phyloP scores from a whole-genome alignment of 202 grass and related monocot species.

The Cymbopogon flexuosus region DNA sequence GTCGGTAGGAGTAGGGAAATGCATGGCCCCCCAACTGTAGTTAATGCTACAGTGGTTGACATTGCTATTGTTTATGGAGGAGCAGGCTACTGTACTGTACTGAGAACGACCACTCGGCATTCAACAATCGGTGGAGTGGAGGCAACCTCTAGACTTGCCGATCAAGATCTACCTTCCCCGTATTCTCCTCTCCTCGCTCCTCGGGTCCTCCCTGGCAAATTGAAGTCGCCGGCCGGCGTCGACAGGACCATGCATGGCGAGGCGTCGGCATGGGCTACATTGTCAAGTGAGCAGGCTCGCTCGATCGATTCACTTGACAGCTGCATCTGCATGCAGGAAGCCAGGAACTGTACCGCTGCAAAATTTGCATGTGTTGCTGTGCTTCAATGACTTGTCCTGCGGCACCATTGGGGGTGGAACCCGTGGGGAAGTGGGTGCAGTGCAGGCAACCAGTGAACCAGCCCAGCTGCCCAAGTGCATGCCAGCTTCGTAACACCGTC shows the following conservation, averaged over 20 bases:
- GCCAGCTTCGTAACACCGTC: too few species aligned
- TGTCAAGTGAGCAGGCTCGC: too few species aligned
- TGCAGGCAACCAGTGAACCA: not conserved
- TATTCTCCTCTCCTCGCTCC: too few species aligned
- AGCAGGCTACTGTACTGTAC: not conserved
- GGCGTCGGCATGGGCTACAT: not conserved
- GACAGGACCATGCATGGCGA: not conserved
- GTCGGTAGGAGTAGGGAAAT: not conserved
- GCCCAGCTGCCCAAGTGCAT: not conserved
- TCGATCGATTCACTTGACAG: not conserved
- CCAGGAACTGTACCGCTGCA: not conserved
- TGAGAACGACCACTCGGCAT: conserved; percentile 16
- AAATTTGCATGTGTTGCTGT: not conserved
- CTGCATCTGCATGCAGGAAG: not conserved
- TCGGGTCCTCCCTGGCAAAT: not conserved
- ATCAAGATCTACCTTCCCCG: not conserved
- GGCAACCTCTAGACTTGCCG: not conserved
- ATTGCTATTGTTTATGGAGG: not conserved
- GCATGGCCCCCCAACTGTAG: not conserved
- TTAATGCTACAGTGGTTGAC: conserved; percentile 13
- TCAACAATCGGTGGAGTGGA: not conserved
- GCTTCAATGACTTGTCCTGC: not conserved
- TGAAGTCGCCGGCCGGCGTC: not conserved
- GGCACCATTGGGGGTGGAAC: not conserved
- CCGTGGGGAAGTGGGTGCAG: not conserved